Base-by-base conservation (phyloP, 148 eudicot species). In the Linanthus parryae region DNA sequence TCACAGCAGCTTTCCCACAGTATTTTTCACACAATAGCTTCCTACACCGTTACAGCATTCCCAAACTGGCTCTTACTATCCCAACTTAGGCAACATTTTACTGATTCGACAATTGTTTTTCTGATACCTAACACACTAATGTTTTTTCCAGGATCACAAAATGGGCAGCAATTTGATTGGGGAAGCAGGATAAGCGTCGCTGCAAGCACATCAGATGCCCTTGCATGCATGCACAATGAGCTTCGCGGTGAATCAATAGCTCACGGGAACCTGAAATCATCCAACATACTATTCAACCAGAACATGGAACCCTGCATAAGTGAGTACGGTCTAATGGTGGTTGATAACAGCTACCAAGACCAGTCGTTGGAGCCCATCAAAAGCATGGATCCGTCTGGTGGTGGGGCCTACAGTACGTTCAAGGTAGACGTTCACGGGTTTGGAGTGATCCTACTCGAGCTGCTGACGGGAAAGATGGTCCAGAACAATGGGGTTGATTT, bases 211-310 rank as follows among this genome's bases (percentile, higher is more conserved):
- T 54, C 82, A 0, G 53, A 68, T 40, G 66, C 72, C 3, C 44
- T 76, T 35, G 68, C 82, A 0, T 53, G 47, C 66, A 72, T 76
- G 82, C 82, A 76, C 37, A 54, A 72, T 11, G 41, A 48, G 45
- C 74, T 76, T 34, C 24, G 38, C 3, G 27, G 44, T 0, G 61
- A 68, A 37, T 58, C 58, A 15, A 72, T 76, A 1, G 56, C 77
- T 19, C 82, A 76, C 30, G 82, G 82, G 4, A 76, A 76, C 57
- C 38, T 76, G 13, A 76, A 76, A 65, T 72, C 74, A 43, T 64
- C 74, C 44, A 76, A 76, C 72, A 76, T 76, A 31, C 9, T 76
- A 36, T 41, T 76, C n/a, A 69, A 58, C 56, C 48, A 61, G 1
- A 57, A 54, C 16, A 64, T 72, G 77, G 74, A 65, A 15, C 71